A percentile compares a stretch with the other conserved stretches of the same genome.
Evolutionary conservation across 1,139 yeast species (phyloP).

Genomic region (Geotrichum australiense): DNA sequence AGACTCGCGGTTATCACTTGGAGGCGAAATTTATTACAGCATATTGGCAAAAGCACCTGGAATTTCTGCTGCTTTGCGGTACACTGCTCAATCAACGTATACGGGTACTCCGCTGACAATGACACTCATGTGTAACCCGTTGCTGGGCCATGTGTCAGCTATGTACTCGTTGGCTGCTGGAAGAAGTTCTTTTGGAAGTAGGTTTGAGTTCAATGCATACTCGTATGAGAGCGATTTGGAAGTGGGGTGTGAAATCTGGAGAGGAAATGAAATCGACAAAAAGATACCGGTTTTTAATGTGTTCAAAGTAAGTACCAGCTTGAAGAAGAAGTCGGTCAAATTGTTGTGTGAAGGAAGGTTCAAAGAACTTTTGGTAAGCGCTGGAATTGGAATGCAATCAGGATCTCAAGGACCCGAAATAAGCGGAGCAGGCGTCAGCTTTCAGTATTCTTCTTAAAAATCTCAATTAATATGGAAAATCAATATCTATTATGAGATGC

Average conservation of each 20-base stretch:
- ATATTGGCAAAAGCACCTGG: constrained; percentile 63
- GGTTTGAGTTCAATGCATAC: constrained; percentile 83
- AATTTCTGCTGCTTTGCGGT: constrained; percentile 73
- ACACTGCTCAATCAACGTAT: constrained; percentile 77
- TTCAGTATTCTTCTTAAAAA: constrained; percentile 32
- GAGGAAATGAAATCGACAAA: constrained; percentile 20
- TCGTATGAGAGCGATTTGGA: constrained; percentile 86
- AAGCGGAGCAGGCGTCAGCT: constrained; percentile 34
- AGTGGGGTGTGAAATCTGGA: constrained; percentile 81
- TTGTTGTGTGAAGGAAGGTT: constrained; percentile 84
- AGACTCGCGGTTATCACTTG: constrained; percentile 53
- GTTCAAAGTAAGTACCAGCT: constrained; percentile 64
- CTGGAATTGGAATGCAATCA: constrained; percentile 54
- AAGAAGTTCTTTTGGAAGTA: constrained; percentile 71
- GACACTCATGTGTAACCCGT: constrained; percentile 82
- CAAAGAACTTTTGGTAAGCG: constrained; percentile 69
- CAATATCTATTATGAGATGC: too few relatives aligned
- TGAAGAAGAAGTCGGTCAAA: constrained; percentile 54
- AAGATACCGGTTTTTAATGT: constrained; percentile 50
- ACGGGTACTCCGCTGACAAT: constrained; percentile 86
- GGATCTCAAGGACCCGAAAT: constrained; percentile 30
- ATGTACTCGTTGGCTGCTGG: constrained; percentile 81
- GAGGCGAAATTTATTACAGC: constrained; percentile 89
- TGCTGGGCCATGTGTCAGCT: constrained; percentile 83
- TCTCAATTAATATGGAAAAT: too few relatives aligned